phyloP scores from a whole-genome alignment of 73 alveolate genomes.

The Blepharisma stoltei region DNA sequence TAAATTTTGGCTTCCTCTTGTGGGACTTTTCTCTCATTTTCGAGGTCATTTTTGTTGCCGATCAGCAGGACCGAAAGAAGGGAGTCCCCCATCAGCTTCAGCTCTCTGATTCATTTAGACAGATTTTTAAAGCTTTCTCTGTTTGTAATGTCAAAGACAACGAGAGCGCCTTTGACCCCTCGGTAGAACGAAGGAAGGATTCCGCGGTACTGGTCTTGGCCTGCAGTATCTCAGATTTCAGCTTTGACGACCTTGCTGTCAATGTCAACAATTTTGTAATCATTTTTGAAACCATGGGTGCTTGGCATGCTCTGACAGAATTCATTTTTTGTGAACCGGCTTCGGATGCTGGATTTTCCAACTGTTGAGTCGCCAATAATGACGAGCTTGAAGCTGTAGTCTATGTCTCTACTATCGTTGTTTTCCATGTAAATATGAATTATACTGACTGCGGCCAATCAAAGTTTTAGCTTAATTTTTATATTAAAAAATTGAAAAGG shows the following conservation, averaged over 20 bases:
- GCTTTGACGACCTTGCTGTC: conserved; percentile 54
- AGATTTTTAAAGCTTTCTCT: conserved; percentile 51
- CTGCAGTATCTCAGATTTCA: conserved; percentile 35
- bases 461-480: too few relatives aligned
- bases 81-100: conserved; percentile 32
- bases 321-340: conserved; percentile 63
- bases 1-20: conserved; percentile 28
- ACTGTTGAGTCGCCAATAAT: conserved; percentile 67
- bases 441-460: too few relatives aligned
- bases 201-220: conserved; percentile 14
- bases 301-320: conserved; percentile 59
- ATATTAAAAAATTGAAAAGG: too few relatives aligned
- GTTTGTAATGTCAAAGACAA: conserved; percentile 65
- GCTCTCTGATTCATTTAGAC: conserved; percentile 62
- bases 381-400: conserved; percentile 6
- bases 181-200: conserved; percentile 57
- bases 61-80: neutral
- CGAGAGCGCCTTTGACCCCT: conserved; percentile 58
- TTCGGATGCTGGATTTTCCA: conserved; percentile 73
- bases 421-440: too few relatives aligned
- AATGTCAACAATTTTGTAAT: conserved; percentile 43
- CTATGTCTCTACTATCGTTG: neutral
- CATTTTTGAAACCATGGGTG: conserved; percentile 78
- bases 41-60: conserved; percentile 19
- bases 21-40: conserved; percentile 33